These are phyloP conservation scores for Anthoceros angustus DNA, from an alignment of 225 moss, liverwort and hornwort genomes.

Conservation along the genomic window DNA sequence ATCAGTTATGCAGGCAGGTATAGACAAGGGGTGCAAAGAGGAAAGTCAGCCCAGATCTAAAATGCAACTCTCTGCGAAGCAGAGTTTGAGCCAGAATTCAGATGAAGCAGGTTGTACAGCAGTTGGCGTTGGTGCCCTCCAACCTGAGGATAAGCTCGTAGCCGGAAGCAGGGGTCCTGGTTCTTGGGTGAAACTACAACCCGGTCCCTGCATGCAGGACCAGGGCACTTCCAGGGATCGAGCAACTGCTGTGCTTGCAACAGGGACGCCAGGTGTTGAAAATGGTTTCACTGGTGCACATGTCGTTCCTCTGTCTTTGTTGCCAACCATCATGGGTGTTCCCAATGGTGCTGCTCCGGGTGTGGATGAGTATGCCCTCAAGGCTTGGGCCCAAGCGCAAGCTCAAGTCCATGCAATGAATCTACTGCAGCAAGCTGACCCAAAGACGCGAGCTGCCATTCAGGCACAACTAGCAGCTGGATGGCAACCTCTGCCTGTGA, in stretches of 20 bases:
- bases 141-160: neutral
- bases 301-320: neutral
- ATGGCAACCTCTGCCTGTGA: neutral
- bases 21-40: neutral
- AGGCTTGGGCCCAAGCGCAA: constrained; percentile 2
- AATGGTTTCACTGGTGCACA: neutral
- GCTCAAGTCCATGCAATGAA: neutral
- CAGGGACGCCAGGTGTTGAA: neutral
- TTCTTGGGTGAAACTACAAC: neutral
- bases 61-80: neutral
- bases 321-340: neutral
- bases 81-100: neutral
- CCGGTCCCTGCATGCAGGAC: neutral
- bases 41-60: neutral
- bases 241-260: neutral
- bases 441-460: constrained; percentile 1
- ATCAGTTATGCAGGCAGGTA: neutral
- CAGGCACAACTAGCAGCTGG: neutral
- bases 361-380: neutral
- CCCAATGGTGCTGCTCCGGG: neutral
- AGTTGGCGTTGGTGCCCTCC: neutral
- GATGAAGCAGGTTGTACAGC: neutral
- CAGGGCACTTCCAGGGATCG: neutral
- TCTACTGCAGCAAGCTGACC: neutral
- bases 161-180: neutral